These are phyloP conservation scores for Ordospora pajunii DNA, from an alignment of 371 early-diverging fungal genomes.

Conservation along the genomic window DNA sequence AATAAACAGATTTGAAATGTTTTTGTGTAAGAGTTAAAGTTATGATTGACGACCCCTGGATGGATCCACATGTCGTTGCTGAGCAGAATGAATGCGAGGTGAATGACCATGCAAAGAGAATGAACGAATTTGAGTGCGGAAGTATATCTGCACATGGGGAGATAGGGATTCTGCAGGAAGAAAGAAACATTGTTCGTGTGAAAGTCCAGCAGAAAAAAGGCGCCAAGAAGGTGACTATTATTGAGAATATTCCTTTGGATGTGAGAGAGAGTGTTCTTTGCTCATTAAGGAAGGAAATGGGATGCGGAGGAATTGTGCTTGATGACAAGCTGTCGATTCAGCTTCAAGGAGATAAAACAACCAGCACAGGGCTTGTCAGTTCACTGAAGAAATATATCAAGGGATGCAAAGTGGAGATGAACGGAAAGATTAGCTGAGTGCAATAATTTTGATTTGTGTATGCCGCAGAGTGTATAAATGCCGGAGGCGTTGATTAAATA, in stretches of 20 bases:
- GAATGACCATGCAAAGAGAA: not conserved
- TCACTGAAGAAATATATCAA: slow-evolving; percentile 7
- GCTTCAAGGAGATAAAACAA: slow-evolving; percentile 37
- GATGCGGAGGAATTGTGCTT: slow-evolving; percentile 32
- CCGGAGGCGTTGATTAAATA: not conserved
- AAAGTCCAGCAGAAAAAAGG: slow-evolving; percentile 42
- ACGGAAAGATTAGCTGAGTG: slow-evolving; percentile 12
- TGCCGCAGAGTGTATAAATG: not conserved
- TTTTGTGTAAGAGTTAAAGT: not conserved
- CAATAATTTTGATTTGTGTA: not conserved
- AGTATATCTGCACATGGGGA: not conserved
- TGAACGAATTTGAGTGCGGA: not conserved
- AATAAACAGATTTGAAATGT: slow-evolving; percentile 20
- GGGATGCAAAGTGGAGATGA: slow-evolving; percentile 20
- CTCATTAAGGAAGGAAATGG: slow-evolving; percentile 29
- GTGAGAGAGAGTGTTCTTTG: not conserved
- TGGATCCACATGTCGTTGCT: not conserved
- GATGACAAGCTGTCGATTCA: slow-evolving; percentile 21
- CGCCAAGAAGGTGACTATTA: slow-evolving; percentile 39
- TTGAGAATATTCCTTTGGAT: slow-evolving; percentile 22
- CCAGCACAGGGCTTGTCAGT: not conserved
- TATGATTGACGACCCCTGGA: not conserved
- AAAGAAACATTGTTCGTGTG: slow-evolving; percentile 16
- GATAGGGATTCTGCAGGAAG: slow-evolving; percentile 21
- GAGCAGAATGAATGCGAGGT: not conserved